Evolutionary conservation across 805 yeast genomes (phyloP).

Genomic region (Yamadazyma nakazawae): DNA sequence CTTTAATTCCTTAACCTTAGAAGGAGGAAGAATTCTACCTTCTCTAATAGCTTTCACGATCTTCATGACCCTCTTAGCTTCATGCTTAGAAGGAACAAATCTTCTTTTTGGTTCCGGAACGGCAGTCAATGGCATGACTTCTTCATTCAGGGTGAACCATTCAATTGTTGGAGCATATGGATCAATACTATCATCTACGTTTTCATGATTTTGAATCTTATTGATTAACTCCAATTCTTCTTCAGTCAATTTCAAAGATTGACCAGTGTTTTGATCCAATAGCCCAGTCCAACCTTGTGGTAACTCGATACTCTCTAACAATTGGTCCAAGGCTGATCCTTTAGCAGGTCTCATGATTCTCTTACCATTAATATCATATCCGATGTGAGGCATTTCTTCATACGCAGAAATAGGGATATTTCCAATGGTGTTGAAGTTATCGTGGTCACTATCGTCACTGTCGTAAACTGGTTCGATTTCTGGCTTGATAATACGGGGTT

Average conservation of each 20-base stretch:
- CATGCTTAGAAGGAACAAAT: constrained; percentile 94
- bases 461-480: constrained; percentile 95
- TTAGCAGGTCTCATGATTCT: constrained; percentile 98
- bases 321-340: constrained; percentile 88
- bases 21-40: constrained; percentile 85
- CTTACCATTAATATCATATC: constrained; percentile 95
- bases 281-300: constrained; percentile 99
- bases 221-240: constrained; percentile 89
- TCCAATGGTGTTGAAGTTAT: constrained; percentile 81
- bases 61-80: constrained; percentile 95
- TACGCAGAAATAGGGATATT: constrained; percentile 90
- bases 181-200: constrained; percentile 72
- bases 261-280: constrained; percentile 84
- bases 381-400: constrained; percentile 96
- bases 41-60: constrained; percentile 94
- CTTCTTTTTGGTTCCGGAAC: constrained; percentile 97
- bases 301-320: constrained; percentile 84
- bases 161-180: constrained; percentile 94
- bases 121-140: constrained; percentile 88
- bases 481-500: constrained; percentile 72
- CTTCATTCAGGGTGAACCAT: constrained; percentile 87
- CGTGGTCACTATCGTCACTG: constrained; percentile 88
- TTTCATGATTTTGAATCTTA: constrained; percentile 81
- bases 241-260: constrained; percentile 70
- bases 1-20: constrained; percentile 47